phyloP scores from a whole-genome alignment of 73 alveolate genomes.

The Blepharisma japonicum region DNA sequence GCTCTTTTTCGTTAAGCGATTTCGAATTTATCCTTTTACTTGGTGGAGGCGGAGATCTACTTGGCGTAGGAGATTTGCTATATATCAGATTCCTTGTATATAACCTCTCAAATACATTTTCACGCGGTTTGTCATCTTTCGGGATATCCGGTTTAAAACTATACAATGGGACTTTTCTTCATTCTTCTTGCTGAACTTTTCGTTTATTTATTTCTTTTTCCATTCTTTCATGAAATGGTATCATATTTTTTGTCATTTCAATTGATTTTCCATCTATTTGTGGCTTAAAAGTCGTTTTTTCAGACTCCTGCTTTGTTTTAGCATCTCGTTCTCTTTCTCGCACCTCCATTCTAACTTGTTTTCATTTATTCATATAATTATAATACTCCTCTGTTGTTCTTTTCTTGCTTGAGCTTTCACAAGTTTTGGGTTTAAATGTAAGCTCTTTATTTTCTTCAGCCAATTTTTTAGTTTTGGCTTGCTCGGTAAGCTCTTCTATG shows the following conservation, averaged over 20 bases:
- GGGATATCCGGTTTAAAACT: no score
- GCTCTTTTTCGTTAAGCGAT: no score
- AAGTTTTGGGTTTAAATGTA: neutral
- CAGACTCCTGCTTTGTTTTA: neutral
- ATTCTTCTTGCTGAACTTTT: neutral
- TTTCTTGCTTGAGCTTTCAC: neutral
- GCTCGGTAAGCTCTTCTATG: neutral
- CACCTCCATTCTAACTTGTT: neutral
- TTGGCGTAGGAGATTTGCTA: no score
- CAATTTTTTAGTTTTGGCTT: neutral
- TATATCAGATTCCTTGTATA: no score
- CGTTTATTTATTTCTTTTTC: conserved; percentile 2
- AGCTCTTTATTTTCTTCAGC: neutral
- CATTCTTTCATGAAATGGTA: neutral
- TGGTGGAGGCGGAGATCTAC: no score
- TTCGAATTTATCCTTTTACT: no score
- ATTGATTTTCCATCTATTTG: neutral
- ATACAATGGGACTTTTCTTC: no score
- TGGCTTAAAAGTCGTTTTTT: conserved; percentile 12
- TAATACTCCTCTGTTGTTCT: conserved; percentile 19
- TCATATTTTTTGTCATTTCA: neutral
- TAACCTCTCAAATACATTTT: no score
- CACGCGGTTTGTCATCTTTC: no score
- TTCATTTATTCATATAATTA: conserved; percentile 8
- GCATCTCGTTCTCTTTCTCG: neutral